phyloP scores from a whole-genome alignment of 2,329 filamentous ascomycete species.

The Pezicula radicicola region DNA sequence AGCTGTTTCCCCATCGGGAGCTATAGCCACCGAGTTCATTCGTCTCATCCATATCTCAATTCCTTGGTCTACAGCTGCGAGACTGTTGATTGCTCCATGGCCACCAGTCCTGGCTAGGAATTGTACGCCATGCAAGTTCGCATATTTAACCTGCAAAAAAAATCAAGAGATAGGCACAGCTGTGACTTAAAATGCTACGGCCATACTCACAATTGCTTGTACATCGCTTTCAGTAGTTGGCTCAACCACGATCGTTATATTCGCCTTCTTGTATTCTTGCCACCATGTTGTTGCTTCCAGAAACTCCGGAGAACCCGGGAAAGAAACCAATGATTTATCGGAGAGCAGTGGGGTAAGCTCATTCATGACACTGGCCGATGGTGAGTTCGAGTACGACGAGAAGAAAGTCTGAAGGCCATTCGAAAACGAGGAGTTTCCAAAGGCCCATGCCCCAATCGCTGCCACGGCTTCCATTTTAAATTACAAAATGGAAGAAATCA shows the following conservation, averaged over 20 bases:
- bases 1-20: slow-evolving; percentile 19
- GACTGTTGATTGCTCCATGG: slow-evolving; percentile 38
- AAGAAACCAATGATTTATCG: background rate
- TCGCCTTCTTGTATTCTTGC: background rate
- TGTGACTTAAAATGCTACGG: background rate
- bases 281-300: background rate
- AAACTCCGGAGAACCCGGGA: background rate
- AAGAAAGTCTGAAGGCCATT: no score
- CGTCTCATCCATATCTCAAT: slow-evolving; percentile 1
- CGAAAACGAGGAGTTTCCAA: no score
- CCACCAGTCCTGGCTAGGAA: slow-evolving; percentile 46
- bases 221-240: background rate
- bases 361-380: background rate
- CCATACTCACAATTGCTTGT: background rate
- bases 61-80: slow-evolving; percentile 5
- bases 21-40: slow-evolving; percentile 23
- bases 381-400: no score
- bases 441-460: no score
- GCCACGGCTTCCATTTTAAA: no score
- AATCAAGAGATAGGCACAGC: background rate
- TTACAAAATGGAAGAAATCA: no score
- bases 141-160: slow-evolving; percentile 4
- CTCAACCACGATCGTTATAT: background rate
- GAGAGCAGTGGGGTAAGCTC: background rate
- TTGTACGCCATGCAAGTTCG: background rate